Evolutionary conservation across 2,329 filamentous ascomycete species (phyloP).

Genomic region (Colletotrichum magnum): DNA sequence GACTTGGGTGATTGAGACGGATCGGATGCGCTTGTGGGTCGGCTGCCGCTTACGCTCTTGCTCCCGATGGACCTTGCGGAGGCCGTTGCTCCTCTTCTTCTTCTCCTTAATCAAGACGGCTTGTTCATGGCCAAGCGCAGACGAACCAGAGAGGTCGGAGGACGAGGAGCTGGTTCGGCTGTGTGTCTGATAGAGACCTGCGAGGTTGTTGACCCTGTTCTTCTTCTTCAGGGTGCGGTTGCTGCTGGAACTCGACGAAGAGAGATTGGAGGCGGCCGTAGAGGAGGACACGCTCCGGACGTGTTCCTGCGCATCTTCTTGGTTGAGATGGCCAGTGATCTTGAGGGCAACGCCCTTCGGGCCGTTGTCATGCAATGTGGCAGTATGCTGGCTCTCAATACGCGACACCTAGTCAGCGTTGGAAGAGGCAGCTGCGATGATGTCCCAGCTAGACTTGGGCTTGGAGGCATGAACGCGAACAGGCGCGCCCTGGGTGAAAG

Average conservation of each 20-base stretch:
- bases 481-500: not conserved
- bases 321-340: not conserved
- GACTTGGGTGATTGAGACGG: conserved; percentile 15
- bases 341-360: not conserved
- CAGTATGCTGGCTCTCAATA: not conserved
- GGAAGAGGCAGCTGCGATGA: not conserved
- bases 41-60: not conserved
- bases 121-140: not conserved
- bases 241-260: not conserved
- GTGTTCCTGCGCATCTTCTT: not conserved
- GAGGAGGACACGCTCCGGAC: not conserved
- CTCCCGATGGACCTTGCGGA: not conserved
- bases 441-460: not conserved
- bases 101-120: not conserved
- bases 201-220: not conserved
- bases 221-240: not conserved
- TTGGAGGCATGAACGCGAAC: not conserved
- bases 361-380: not conserved
- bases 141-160: not conserved
- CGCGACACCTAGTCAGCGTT: conserved; percentile 16
- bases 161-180: not conserved
- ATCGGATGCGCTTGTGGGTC: not conserved
- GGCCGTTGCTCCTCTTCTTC: not conserved
- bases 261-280: not conserved
- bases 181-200: not conserved